Base-by-base conservation (phyloP, 1,139 yeast species). In the Magnusiomyces tetraspermus region DNA sequence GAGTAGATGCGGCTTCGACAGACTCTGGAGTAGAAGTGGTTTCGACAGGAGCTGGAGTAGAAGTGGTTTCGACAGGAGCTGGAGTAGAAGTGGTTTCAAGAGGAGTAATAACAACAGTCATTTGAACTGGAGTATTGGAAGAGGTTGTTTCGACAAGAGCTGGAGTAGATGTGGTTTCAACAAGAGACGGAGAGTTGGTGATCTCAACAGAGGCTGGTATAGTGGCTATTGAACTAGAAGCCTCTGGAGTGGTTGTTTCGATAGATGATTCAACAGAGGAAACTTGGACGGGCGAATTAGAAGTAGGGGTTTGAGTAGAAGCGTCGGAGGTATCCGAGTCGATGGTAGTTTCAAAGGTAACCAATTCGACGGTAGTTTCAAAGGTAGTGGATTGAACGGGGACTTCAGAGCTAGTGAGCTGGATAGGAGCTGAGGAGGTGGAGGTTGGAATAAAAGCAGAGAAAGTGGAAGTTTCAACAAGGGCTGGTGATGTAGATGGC, bases 31-130 rank as follows among this genome's bases (percentile, higher is more conserved):
- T 28, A 28, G 11, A 28, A 28, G 57, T 28, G n/a, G 56, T 19
- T 13, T 55, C 45, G 41, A 50, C 45, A 30, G 46, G 51, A 37
- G 53, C 28, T 33, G 57, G 33, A 22, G 58, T 48, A 21, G 59
- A 41, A 3, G 50, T 41, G 19, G 51, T 38, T 24, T 30, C 43
- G 31, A 51, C 23, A 22, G 23, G 40, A 40, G 43, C 36, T 22
- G 47, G n/a, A 36, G 43, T 5, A 17, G 6, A 8, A 13, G 53
- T 30, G 51, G 54, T 48, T 17, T 17, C 49, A 11, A 57, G 46
- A 38, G 57, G 13, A 24, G 33, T 28, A 11, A 11, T 8, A 28
- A 28, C 11, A 28, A 28, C 6, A 28, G 57, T 28, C 15, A 56
- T 19, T 13, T 55, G 44, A 41, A 50, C 45, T 30, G 46, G 51